Evolutionary conservation across 192 early-diverging fungal species (phyloP).

Genomic region (Obelidium mucronatum): DNA sequence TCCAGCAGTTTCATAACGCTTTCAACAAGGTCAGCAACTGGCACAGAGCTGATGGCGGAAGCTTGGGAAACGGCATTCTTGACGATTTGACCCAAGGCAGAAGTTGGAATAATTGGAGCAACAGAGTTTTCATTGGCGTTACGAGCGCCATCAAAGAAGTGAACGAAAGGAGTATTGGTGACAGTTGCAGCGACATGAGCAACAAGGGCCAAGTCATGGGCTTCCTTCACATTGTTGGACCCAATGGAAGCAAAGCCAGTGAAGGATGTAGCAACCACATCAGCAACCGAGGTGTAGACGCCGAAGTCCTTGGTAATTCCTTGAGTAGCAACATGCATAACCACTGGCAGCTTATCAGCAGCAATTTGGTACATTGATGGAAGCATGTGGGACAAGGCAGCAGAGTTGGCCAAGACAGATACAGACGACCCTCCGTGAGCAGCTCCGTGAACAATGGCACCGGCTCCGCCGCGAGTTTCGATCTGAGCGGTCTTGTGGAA

Average conservation of each 20-base stretch:
- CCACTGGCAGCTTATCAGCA: slow-evolving; percentile 64
- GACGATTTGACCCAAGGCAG: slow-evolving; percentile 55
- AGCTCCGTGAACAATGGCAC: slow-evolving; percentile 79
- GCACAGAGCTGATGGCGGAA: slow-evolving; percentile 4
- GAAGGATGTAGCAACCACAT: slow-evolving; percentile 77
- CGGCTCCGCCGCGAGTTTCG: slow-evolving; percentile 82
- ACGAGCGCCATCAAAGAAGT: slow-evolving; percentile 78
- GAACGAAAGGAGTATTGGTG: slow-evolving; percentile 75
- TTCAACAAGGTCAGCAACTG: slow-evolving; percentile 49
- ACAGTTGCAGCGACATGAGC: slow-evolving; percentile 79
- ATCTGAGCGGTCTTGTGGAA: slow-evolving; percentile 75
- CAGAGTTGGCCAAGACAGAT: slow-evolving; percentile 73
- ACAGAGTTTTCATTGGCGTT: slow-evolving; percentile 59
- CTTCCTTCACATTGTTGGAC: slow-evolving; percentile 83
- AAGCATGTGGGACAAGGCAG: slow-evolving; percentile 81
- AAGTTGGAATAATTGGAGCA: slow-evolving; percentile 60
- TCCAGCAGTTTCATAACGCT: slow-evolving; percentile 55
- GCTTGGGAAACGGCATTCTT: slow-evolving; percentile 25
- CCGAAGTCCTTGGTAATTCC: slow-evolving; percentile 67
- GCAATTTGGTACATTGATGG: slow-evolving; percentile 82
- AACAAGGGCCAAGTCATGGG: slow-evolving; percentile 86
- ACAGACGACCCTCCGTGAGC: slow-evolving; percentile 54
- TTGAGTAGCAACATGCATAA: slow-evolving; percentile 85
- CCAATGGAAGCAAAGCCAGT: slow-evolving; percentile 80
- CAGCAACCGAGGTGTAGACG: slow-evolving; percentile 67